Base-by-base conservation (phyloP, 2,329 filamentous ascomycete genomes). In the Drechslerella stenobrocha region DNA sequence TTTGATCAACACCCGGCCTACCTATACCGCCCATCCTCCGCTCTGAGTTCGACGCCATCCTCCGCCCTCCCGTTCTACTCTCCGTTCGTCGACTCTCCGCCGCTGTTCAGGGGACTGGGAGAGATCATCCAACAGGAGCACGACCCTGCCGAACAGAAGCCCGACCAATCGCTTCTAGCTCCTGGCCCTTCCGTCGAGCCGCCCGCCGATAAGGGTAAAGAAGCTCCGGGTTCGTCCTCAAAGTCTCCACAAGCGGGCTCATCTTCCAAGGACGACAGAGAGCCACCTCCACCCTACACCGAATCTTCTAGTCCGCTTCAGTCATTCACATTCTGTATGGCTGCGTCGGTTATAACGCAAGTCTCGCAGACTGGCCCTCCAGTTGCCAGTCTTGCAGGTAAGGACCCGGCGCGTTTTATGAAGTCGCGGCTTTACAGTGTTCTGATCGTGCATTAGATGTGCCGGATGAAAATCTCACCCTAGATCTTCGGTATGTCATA, bases 301-400 rank as follows among this genome's bases (percentile, higher is more conserved):
- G 92, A 97, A 84, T 91, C 92, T 74, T 87, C 86, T 69, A 96
- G 90, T 80, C 93, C 93, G 70, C 85, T 98, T 76, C 83, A 88
- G 69, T 89, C 90, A 61, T 98, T 98, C 76, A 87, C 88, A 74
- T 98, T 95, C 84, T 84, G 96, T 77, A 98, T 98, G 93, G 91
- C 93, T 79, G 89, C 92, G 80, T 97, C 93, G 84, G 96, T 98
- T 76, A 95, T 98, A 80, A 98, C 93, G 78, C 93, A 98, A 80
- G 93, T 98, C 74, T 91, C 95, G 76, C 93, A 98, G 79, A 88
- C 88, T 72, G 91, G 88, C 51, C 88, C 90, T 74, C 88, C 91
- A 34, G 85, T 96, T 73, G 95, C 93, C 77, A 88, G 89, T 57
- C 81, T 97, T 69, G 90, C 89, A 84, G 89, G 89, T 90, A 79